Conservation (phyloP, 129 eudicot species). For the Scalesia atractyloides region DNA sequence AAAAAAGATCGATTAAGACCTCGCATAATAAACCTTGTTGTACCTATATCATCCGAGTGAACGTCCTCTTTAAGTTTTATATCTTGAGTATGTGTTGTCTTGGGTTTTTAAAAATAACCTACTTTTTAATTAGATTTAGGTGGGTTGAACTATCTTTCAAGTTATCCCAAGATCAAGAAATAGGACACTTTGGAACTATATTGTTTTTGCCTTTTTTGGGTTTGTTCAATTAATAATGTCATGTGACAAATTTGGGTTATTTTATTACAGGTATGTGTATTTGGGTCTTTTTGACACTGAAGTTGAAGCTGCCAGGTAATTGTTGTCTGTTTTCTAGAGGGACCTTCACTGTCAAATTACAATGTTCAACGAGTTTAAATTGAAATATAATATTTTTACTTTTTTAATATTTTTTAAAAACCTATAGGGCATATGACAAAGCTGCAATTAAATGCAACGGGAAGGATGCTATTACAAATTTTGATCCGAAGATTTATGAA, state of each 20-base stretch:
- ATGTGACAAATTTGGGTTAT: conserved; percentile 22
- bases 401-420: background rate
- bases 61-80: background rate
- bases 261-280: conserved; percentile 73
- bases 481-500: conserved; percentile 63
- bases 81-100: background rate
- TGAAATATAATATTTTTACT: conserved; percentile 1
- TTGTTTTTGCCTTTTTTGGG: conserved; percentile 33
- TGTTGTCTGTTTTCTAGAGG: conserved; percentile 31
- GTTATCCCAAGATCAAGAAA: conserved; percentile 30
- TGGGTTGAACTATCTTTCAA: conserved; percentile 24
- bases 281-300: conserved; percentile 97
- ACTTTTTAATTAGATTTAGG: background rate
- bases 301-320: conserved; percentile 92
- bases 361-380: conserved; percentile 12
- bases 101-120: background rate
- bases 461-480: conserved; percentile 74
- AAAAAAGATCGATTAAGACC: too few species aligned
- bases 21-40: too few species aligned
- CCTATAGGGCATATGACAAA: conserved; percentile 69
- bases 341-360: conserved; percentile 15
- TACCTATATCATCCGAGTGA: too few species aligned
- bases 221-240: conserved; percentile 23
- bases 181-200: conserved; percentile 35
- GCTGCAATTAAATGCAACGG: conserved; percentile 81